These are phyloP conservation scores for Apiotrichum veenhuisii DNA, from an alignment of 1,284 basidiomycete species.

Conservation along the genomic window DNA sequence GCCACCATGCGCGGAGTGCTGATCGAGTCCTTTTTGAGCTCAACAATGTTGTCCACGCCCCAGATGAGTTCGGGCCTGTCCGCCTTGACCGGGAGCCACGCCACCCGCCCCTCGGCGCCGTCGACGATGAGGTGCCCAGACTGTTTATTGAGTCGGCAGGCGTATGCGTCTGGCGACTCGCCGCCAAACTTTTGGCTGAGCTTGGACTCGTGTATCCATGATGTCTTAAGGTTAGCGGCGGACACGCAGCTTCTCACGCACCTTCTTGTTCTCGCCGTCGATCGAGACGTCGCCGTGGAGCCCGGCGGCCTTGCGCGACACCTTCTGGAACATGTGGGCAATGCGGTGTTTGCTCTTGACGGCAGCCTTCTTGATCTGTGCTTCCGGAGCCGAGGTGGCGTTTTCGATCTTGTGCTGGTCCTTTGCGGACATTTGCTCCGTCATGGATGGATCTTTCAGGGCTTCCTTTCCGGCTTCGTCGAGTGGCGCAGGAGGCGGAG, in stretches of 20 bases:
- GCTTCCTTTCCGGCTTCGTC: no score
- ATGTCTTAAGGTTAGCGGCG: not conserved
- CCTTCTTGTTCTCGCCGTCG: constrained; percentile 4
- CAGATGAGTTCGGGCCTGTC: constrained; percentile 5
- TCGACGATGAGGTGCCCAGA: constrained; percentile 10
- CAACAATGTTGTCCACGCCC: constrained; percentile 11
- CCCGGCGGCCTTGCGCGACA: constrained; percentile 3
- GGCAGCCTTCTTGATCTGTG: not conserved
- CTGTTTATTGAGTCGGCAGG: not conserved
- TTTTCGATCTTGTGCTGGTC: not conserved
- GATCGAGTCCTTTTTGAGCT: constrained; percentile 10
- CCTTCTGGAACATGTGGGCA: not conserved
- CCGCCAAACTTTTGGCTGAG: constrained; percentile 11
- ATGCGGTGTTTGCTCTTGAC: not conserved
- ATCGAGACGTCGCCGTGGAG: constrained; percentile 9
- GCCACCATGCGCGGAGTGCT: no score
- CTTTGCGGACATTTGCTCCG: not conserved
- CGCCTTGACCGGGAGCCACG: not conserved
- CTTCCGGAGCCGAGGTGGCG: not conserved
- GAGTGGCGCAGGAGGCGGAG: no score
- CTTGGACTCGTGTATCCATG: not conserved
- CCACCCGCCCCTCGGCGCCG: constrained; percentile 1
- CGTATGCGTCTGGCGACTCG: constrained; percentile 10
- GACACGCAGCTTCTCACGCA: not conserved
- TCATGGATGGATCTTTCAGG: no score